Evolutionary conservation across 495 filamentous ascomycete genomes (phyloP).

Genomic region (Penicillium nucicola): DNA sequence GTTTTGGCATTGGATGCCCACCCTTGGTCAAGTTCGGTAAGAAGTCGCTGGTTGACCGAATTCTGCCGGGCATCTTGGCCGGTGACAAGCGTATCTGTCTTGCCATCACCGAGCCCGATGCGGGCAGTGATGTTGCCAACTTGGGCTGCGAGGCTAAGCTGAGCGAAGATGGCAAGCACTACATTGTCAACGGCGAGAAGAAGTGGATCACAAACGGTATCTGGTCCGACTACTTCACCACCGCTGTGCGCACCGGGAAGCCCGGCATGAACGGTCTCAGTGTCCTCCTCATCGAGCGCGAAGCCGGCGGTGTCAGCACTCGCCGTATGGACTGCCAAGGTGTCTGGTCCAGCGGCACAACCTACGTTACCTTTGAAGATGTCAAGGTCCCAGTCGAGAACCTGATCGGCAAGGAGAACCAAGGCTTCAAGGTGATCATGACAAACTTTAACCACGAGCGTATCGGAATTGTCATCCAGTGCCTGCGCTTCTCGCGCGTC

Average conservation of each 20-base stretch:
- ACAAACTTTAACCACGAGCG: slow-evolving; percentile 99
- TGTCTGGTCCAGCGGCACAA: slow-evolving; percentile 91
- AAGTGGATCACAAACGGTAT: slow-evolving; percentile 99
- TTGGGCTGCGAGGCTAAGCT: slow-evolving; percentile 93
- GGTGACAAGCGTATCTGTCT: slow-evolving; percentile 96
- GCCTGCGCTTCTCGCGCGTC: slow-evolving; percentile 89
- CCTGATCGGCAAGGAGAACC: slow-evolving; percentile 94
- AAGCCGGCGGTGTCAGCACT: slow-evolving; percentile 78
- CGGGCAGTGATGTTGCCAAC: slow-evolving; percentile 87
- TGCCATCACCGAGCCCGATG: slow-evolving; percentile 81
- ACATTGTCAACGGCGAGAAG: slow-evolving; percentile 99
- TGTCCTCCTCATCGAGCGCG: slow-evolving; percentile 84
- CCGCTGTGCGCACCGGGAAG: slow-evolving; percentile 84
- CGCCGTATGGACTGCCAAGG: slow-evolving; percentile 98
- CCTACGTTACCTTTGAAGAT: slow-evolving; percentile 97
- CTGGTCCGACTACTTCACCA: slow-evolving; percentile 96
- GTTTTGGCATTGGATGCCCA: slow-evolving; percentile 90
- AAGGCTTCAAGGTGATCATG: slow-evolving; percentile 98
- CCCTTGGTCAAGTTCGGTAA: slow-evolving; percentile 91
- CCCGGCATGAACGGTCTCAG: slow-evolving; percentile 87
- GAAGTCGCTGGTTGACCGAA: slow-evolving; percentile 79
- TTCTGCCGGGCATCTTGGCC: slow-evolving; percentile 77
- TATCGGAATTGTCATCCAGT: slow-evolving; percentile 98
- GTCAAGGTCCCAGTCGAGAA: slow-evolving; percentile 99
- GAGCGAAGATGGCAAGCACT: slow-evolving; percentile 91